Percentiles rank a stretch among this genome's conserved stretches.
phyloP scores from a whole-genome alignment of 495 filamentous ascomycete species.

The Aspergillus indologenus region DNA sequence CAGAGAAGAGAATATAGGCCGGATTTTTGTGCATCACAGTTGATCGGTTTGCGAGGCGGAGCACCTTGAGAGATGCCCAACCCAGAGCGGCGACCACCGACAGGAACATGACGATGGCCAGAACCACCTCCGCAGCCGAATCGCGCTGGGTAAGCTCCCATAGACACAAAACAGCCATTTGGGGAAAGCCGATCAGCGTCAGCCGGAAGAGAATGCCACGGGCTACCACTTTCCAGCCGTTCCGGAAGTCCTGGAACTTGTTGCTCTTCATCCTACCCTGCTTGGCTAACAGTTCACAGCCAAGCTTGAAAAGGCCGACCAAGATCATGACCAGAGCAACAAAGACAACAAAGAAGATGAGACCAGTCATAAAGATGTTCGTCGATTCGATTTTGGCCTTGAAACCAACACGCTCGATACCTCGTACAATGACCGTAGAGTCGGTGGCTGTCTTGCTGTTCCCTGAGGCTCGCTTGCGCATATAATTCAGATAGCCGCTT shows the following conservation, averaged over 20 bases:
- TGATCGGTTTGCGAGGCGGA: constrained; percentile 78
- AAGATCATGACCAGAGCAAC: constrained; percentile 63
- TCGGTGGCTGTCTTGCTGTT: constrained; percentile 44
- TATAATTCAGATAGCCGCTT: not conserved
- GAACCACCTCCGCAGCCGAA: constrained; percentile 81
- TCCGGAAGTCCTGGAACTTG: constrained; percentile 59
- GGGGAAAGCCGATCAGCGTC: constrained; percentile 85
- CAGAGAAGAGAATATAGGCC: constrained; percentile 93
- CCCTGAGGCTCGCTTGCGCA: constrained; percentile 39
- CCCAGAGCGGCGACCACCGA: constrained; percentile 69
- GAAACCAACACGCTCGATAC: constrained; percentile 89
- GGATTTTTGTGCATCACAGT: constrained; percentile 90
- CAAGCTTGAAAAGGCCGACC: constrained; percentile 71
- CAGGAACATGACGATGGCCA: constrained; percentile 85
- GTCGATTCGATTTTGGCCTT: constrained; percentile 77
- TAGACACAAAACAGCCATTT: constrained; percentile 83
- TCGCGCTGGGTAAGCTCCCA: constrained; percentile 91
- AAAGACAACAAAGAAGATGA: constrained; percentile 85
- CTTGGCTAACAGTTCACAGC: constrained; percentile 66
- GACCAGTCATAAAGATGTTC: constrained; percentile 89
- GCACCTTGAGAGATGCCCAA: constrained; percentile 87
- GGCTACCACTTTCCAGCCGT: constrained; percentile 78
- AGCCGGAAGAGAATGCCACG: constrained; percentile 90
- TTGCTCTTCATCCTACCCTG: constrained; percentile 74
- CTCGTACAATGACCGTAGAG: constrained; percentile 59